Base-by-base conservation (phyloP, 768 basidiomycete species). In the Termitomyces sp. region DNA sequence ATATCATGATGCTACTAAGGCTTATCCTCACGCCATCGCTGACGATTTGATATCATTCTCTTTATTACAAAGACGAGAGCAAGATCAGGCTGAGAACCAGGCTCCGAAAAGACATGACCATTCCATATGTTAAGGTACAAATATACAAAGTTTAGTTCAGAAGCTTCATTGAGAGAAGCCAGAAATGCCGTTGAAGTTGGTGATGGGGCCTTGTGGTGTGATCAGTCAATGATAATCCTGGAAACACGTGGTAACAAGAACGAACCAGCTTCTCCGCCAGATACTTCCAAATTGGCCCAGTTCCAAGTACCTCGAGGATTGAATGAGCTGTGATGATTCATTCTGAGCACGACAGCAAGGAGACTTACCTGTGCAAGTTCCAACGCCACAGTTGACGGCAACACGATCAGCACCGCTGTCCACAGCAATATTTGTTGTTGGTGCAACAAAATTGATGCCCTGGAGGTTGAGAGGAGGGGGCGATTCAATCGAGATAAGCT, bases 1-100 rank as follows among this genome's bases (percentile, higher is more conserved):
- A n/a, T 20, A 13, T 26, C 26, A 35, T 2, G 26, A 50, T 14
- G 33, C 32, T 3, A 38, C 26, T 41, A 14, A 46, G 43, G 69
- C 84, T 86, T 35, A 80, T 71, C 0, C 74, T 76, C 3, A 36
- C 30, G 48, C 85, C 86, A 63, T 85, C 87, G 65, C 85, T 80
- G 3, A 86, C 77, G 10, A 78, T 79, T 4, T 43, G 0, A 43
- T n/a, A 43, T 43, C n/a, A 43, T n/a, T n/a, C n/a, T n/a, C n/a
- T n/a, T 43, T 4, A 43, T 43, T 43, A 43, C n/a, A 28, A 28
- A 40, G 7, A 43, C 32, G 20, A 35, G 20, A 13, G 49, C 30
- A 32, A 12, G 30, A 49, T 40, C 10, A 38, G 41, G 41, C 41
- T 10, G 41, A 43, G 9, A 43, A n/a, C 41, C 7, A 43, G 13